A percentile compares a stretch with the other conserved stretches of the same genome.
Conservation (phyloP, 352 stramenopile species). For the Pythium rhizo-oryzae region DNA sequence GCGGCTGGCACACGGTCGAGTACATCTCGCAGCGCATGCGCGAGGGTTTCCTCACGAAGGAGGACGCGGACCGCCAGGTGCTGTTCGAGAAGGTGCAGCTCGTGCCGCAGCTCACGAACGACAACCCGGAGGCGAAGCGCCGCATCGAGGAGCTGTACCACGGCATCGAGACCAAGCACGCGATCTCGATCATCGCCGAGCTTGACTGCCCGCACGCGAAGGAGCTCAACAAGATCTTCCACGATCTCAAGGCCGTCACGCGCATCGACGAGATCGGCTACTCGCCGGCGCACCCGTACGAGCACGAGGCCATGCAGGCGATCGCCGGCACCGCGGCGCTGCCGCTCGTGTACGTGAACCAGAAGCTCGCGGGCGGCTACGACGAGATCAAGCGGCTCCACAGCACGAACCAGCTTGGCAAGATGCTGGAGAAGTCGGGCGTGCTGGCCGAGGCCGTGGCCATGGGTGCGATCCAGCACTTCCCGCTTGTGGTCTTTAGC, state of each 20-base stretch:
- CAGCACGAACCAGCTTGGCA: slow-evolving; percentile 75
- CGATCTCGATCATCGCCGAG: slow-evolving; percentile 95
- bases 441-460: slow-evolving; percentile 76
- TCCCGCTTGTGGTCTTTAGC: slow-evolving; percentile 80
- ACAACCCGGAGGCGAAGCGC: slow-evolving; percentile 52
- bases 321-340: slow-evolving; percentile 92
- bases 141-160: slow-evolving; percentile 77
- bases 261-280: slow-evolving; percentile 65
- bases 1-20: slow-evolving; percentile 79
- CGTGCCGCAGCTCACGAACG: slow-evolving; percentile 60
- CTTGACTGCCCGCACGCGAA: slow-evolving; percentile 93
- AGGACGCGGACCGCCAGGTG: slow-evolving; percentile 65
- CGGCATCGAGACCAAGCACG: slow-evolving; percentile 76
- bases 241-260: slow-evolving; percentile 60
- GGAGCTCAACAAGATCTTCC: slow-evolving; percentile 85
- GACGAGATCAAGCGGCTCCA: slow-evolving; percentile 92
- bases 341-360: slow-evolving; percentile 96
- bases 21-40: slow-evolving; percentile 77
- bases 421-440: slow-evolving; percentile 83
- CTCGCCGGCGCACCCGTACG: slow-evolving; percentile 58
- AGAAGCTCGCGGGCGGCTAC: slow-evolving; percentile 93
- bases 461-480: slow-evolving; percentile 69
- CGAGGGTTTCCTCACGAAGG: slow-evolving; percentile 65
- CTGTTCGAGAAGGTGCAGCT: slow-evolving; percentile 76
- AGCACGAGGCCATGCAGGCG: slow-evolving; percentile 76